Percentiles rank a stretch among this genome's conserved stretches.
Evolutionary conservation across 768 basidiomycete species (phyloP).

Genomic region (Mycena galericulata): DNA sequence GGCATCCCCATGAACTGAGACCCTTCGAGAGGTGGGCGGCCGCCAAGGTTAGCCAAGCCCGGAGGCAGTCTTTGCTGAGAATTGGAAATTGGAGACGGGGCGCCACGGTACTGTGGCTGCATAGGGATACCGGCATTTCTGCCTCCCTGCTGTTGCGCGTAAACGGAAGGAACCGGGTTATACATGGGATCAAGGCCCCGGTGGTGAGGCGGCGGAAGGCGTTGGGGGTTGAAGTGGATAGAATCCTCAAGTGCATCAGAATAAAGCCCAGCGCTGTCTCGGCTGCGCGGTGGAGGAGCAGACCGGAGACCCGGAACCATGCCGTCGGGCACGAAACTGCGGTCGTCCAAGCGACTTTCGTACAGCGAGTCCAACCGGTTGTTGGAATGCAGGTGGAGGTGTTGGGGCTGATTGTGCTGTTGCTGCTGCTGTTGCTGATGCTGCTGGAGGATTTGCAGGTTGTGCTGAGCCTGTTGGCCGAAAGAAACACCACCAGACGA

Average conservation of each 20-base stretch:
- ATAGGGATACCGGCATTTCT: constrained; percentile 67
- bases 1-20: constrained; percentile 70
- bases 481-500: constrained; percentile 46
- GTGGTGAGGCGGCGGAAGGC: constrained; percentile 61
- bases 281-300: constrained; percentile 68
- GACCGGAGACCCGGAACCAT: constrained; percentile 88
- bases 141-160: constrained; percentile 65
- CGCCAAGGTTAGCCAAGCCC: constrained; percentile 85
- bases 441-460: constrained; percentile 51
- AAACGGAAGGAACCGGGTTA: constrained; percentile 61
- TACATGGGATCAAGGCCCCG: constrained; percentile 70
- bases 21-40: constrained; percentile 84
- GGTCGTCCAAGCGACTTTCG: constrained; percentile 79
- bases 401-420: constrained; percentile 60
- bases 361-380: constrained; percentile 76
- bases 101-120: constrained; percentile 76
- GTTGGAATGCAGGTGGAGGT: constrained; percentile 53
- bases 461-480: constrained; percentile 49
- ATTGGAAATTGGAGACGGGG: constrained; percentile 70
- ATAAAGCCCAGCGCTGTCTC: constrained; percentile 64
- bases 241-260: constrained; percentile 73
- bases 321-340: constrained; percentile 85
- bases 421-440: constrained; percentile 46
- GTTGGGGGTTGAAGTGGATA: constrained; percentile 71
- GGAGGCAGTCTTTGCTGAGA: constrained; percentile 75